Evolutionary conservation across 2,329 filamentous ascomycete genomes (phyloP).

Genomic region (Calycina marina): DNA sequence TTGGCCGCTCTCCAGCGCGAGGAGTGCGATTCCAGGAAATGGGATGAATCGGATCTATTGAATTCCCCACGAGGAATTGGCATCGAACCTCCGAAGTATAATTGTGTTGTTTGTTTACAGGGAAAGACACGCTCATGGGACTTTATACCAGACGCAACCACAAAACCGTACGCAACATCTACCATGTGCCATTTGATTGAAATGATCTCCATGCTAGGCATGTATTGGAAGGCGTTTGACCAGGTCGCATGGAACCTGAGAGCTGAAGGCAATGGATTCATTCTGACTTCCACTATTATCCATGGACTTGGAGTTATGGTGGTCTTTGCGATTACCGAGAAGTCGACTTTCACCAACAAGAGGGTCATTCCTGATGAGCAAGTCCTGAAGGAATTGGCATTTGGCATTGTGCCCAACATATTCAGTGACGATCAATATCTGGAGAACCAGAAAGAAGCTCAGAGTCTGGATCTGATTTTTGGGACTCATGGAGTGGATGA

Average conservation of each 20-base stretch:
- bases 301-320: slow-evolving; percentile 39
- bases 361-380: slow-evolving; percentile 38
- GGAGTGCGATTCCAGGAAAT: slow-evolving; percentile 32
- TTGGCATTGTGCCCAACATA: slow-evolving; percentile 40
- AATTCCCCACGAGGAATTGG: slow-evolving; percentile 2
- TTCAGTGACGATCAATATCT: slow-evolving; percentile 29
- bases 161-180: slow-evolving; percentile 23
- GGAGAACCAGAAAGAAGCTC: slow-evolving; percentile 21
- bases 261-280: slow-evolving; percentile 25
- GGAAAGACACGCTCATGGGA: slow-evolving; percentile 25
- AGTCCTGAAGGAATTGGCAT: slow-evolving; percentile 40
- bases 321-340: slow-evolving; percentile 35
- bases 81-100: slow-evolving; percentile 8
- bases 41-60: slow-evolving; percentile 20
- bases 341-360: slow-evolving; percentile 32
- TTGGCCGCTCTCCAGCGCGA: slow-evolving; percentile 35
- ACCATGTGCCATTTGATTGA: slow-evolving; percentile 24
- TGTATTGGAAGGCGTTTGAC: slow-evolving; percentile 46
- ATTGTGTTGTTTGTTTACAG: slow-evolving; percentile 18
- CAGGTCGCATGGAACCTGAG: slow-evolving; percentile 33
- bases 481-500: slow-evolving; percentile 34
- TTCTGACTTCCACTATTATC: slow-evolving; percentile 22
- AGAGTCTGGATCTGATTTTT: slow-evolving; percentile 29
- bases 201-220: slow-evolving; percentile 26
- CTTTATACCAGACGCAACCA: slow-evolving; percentile 24